Base-by-base conservation (phyloP, 2,329 filamentous ascomycete species). In the Monilinia fructigena region DNA sequence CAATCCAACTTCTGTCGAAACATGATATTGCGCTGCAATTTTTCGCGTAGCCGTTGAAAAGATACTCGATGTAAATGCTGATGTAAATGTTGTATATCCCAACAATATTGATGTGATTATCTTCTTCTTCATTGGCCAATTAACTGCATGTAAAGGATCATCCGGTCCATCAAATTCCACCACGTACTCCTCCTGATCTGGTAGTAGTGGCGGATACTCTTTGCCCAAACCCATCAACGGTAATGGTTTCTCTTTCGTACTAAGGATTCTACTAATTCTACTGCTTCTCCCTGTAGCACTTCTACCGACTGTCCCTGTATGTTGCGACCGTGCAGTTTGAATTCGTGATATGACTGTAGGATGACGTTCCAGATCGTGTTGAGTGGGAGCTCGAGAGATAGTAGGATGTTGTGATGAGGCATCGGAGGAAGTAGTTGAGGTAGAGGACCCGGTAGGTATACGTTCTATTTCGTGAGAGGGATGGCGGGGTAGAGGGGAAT, bases 121-220 rank as follows among this genome's bases (percentile, higher is more conserved):
- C 86, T 96, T 97, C 81, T 91, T 93, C 75, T 80, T 85, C 64
- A 90, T 74, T 0, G 90, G 83, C 93, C 93, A 97, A 76, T 97
- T 97, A 79, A 94, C 90, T 1, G 92, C 89, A 77, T 96, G 92
- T 68, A 93, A 75, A 2, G 92, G 92, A 74, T 97, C 93, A 70
- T 93, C 83, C 1, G 87, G 89, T 0, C 92, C 93, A 72, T 93
- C 89, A 74, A 96, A 97, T 77, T 92, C 90, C 54, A 93, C 90
- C 0, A 93, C 89, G 74, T 93, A 94, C 70, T 91, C 86, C 72
- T 93, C 90, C 72, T 84, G 82, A 18, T 87, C 85, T 2, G 90
- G 89, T 53, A 93, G 76, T 0, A 80, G 81, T 4, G 90, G 90
- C 3, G 91, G 91, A 73, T 86, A 92, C 0, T 87, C 82, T 78